Percentiles rank a stretch among this genome's conserved stretches.
Conservation (phyloP, 345 rosid genomes). For the Gossypium bickii region DNA sequence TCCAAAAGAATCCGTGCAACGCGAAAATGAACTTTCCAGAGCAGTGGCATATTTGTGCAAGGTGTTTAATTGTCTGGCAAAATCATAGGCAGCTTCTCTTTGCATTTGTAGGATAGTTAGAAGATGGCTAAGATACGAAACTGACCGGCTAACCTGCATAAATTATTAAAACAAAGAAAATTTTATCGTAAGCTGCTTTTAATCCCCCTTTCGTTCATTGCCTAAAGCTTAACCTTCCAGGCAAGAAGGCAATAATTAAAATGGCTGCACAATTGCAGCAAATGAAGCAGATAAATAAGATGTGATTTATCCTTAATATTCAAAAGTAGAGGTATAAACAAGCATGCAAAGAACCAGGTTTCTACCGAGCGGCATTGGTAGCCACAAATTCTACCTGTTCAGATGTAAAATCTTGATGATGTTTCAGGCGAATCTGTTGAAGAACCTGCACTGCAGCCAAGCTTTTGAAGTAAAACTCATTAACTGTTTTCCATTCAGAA, state of each 20-base stretch:
- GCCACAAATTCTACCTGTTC: constrained; percentile 57
- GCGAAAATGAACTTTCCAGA: constrained; percentile 37
- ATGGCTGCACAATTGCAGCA: background rate
- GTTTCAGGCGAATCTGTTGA: constrained; percentile 56
- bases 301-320: background rate
- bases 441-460: constrained; percentile 65
- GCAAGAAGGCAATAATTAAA: background rate
- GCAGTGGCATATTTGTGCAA: constrained; percentile 40
- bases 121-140: constrained; percentile 81
- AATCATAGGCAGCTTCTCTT: constrained; percentile 54
- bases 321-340: background rate
- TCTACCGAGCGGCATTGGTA: background rate
- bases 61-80: constrained; percentile 45
- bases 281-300: background rate
- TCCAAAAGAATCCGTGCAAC: constrained; percentile 20
- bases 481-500: constrained; percentile 57
- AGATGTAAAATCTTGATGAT: constrained; percentile 59
- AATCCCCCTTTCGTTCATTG: background rate
- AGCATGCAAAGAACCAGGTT: background rate
- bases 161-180: constrained; percentile 14
- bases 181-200: background rate
- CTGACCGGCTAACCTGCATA: constrained; percentile 59
- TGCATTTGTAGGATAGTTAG: constrained; percentile 68
- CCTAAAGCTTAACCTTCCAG: background rate
- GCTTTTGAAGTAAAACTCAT: constrained; percentile 79